These are phyloP conservation scores for Diaporthe capsici DNA, from an alignment of 2,329 filamentous ascomycete genomes.

Conservation along the genomic window DNA sequence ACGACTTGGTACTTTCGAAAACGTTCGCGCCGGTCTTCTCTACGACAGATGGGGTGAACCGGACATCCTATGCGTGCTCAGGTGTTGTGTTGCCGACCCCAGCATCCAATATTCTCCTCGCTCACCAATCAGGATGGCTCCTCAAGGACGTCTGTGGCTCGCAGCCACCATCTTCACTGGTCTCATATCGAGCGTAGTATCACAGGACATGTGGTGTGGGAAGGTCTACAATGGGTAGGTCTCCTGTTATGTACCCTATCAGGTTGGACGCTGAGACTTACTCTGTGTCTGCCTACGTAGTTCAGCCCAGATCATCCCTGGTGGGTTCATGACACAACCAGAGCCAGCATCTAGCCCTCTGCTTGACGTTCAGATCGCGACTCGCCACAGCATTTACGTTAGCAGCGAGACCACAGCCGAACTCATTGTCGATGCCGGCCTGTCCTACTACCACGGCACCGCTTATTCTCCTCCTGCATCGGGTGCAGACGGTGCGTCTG, in stretches of 20 bases:
- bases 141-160: slow-evolving; percentile 18
- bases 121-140: slow-evolving; percentile 24
- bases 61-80: not conserved
- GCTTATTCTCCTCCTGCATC: slow-evolving; percentile 51
- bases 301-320: slow-evolving; percentile 38
- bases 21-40: not conserved
- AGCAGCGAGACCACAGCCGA: slow-evolving; percentile 56
- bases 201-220: slow-evolving; percentile 56
- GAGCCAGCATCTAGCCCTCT: slow-evolving; percentile 46
- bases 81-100: not conserved
- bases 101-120: not conserved
- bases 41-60: not conserved
- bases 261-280: slow-evolving; percentile 48
- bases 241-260: not conserved
- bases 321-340: slow-evolving; percentile 30
- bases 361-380: slow-evolving; percentile 59
- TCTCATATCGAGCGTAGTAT: not conserved
- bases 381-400: slow-evolving; percentile 63
- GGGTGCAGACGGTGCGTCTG: slow-evolving; percentile 40
- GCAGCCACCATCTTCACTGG: slow-evolving; percentile 3
- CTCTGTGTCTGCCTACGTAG: not conserved
- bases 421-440: slow-evolving; percentile 59
- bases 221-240: slow-evolving; percentile 61
- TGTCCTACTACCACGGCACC: slow-evolving; percentile 58
- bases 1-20: not conserved